phyloP scores from a whole-genome alignment of 2,329 filamentous ascomycete species.

The Diaporthe capsici region DNA sequence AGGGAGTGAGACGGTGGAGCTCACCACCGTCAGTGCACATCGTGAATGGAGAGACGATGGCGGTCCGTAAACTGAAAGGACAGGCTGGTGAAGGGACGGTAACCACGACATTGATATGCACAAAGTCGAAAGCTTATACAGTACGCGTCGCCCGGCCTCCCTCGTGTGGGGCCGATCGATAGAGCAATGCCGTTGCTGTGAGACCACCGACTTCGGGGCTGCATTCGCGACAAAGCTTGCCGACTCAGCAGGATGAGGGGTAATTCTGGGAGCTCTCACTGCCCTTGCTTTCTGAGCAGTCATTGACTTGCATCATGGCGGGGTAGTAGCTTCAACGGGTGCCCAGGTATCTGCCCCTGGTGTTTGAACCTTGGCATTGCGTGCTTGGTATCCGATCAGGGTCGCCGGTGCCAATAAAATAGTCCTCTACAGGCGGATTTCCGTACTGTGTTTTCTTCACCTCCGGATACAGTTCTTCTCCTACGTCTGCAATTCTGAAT shows the following conservation, averaged over 20 bases:
- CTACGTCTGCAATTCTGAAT: neutral
- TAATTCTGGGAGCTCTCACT: constrained; percentile 13
- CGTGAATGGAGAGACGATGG: neutral
- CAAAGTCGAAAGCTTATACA: neutral
- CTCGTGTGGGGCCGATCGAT: neutral
- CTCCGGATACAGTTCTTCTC: neutral
- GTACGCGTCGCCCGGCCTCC: neutral
- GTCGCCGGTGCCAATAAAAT: constrained; percentile 11
- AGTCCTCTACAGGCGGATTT: neutral
- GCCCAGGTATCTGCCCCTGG: constrained; percentile 13
- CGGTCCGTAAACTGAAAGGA: neutral
- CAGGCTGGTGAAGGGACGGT: neutral
- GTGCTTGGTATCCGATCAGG: constrained; percentile 36
- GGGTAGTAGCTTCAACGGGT: constrained; percentile 19
- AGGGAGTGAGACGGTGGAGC: no score
- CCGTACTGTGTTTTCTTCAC: constrained; percentile 16
- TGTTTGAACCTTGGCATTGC: constrained; percentile 27
- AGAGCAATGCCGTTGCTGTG: neutral
- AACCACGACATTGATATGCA: neutral
- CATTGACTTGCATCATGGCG: constrained; percentile 24
- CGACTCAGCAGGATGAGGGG: constrained; percentile 13
- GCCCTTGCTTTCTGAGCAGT: constrained; percentile 18
- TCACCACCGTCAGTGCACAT: no score
- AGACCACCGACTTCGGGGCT: constrained; percentile 3
- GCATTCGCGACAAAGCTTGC: constrained; percentile 10